Conservation (phyloP, 1,139 yeast genomes). For the Hansenula sp. region DNA sequence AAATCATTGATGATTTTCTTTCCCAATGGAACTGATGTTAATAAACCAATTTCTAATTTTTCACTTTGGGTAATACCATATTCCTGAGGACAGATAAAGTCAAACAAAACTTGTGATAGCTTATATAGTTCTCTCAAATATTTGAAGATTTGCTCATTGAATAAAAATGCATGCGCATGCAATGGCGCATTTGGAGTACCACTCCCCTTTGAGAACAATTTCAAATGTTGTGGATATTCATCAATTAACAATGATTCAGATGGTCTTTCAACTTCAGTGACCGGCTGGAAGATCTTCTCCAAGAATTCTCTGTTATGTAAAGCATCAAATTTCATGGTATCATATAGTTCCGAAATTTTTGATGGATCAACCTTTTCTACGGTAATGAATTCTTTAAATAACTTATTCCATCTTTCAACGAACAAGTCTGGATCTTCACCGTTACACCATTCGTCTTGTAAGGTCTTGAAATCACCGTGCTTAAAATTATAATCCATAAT, state of each 20-base stretch:
- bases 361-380: conserved; percentile 98
- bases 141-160: conserved; percentile 77
- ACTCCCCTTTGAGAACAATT: conserved; percentile 53
- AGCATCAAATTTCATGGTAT: conserved; percentile 98
- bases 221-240: conserved; percentile 76
- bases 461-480: conserved; percentile 57
- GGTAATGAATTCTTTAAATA: conserved; percentile 86
- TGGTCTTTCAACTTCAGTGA: conserved; percentile 41
- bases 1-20: conserved; percentile 82
- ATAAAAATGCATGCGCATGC: conserved; percentile 33
- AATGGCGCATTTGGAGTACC: conserved; percentile 18
- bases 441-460: conserved; percentile 92
- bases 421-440: conserved; percentile 90
- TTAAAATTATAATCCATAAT: conserved; percentile 82
- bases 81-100: conserved; percentile 97
- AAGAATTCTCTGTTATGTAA: conserved; percentile 89
- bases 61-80: conserved; percentile 96
- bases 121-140: conserved; percentile 84
- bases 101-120: conserved; percentile 89
- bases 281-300: conserved; percentile 77
- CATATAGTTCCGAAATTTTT: conserved; percentile 92
- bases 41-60: conserved; percentile 89
- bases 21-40: conserved; percentile 92
- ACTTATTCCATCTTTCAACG: conserved; percentile 95
- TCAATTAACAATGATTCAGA: conserved; percentile 65